phyloP scores from a whole-genome alignment of 306 rosid genomes.

The Castanea sativa region DNA sequence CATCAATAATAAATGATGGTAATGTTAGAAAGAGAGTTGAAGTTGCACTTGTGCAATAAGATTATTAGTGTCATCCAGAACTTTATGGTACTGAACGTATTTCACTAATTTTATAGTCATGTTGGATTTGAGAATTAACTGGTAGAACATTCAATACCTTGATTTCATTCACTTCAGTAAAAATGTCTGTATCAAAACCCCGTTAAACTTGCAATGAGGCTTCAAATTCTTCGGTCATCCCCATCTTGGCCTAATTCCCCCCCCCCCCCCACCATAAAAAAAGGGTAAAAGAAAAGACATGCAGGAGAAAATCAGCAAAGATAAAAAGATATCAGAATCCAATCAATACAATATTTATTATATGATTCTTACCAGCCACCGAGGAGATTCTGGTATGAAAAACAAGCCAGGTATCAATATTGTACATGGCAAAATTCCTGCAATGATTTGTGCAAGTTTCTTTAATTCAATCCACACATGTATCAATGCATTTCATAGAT shows the following conservation, averaged over 20 bases:
- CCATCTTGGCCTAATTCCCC: constrained; percentile 69
- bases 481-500: not conserved
- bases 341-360: constrained; percentile 9
- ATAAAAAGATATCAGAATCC: constrained; percentile 6
- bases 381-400: constrained; percentile 87
- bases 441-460: constrained; percentile 2
- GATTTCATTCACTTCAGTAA: constrained; percentile 79
- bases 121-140: constrained; percentile 1
- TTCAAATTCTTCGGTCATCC: constrained; percentile 85
- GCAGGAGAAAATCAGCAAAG: not conserved
- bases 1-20: constrained; percentile 14
- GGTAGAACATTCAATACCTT: constrained; percentile 46
- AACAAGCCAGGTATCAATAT: constrained; percentile 72
- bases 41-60: constrained; percentile 8
- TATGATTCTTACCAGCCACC: constrained; percentile 80
- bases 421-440: constrained; percentile 86
- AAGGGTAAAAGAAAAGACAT: not conserved
- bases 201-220: constrained; percentile 81
- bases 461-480: not conserved
- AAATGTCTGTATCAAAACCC: constrained; percentile 79
- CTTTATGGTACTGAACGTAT: not conserved
- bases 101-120: not conserved
- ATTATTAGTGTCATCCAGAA: not conserved
- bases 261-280: constrained; percentile 4
- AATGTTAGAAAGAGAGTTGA: not conserved